These are phyloP conservation scores for Aspergillus melleus DNA, from an alignment of 2,329 filamentous ascomycete species.

Conservation along the genomic window DNA sequence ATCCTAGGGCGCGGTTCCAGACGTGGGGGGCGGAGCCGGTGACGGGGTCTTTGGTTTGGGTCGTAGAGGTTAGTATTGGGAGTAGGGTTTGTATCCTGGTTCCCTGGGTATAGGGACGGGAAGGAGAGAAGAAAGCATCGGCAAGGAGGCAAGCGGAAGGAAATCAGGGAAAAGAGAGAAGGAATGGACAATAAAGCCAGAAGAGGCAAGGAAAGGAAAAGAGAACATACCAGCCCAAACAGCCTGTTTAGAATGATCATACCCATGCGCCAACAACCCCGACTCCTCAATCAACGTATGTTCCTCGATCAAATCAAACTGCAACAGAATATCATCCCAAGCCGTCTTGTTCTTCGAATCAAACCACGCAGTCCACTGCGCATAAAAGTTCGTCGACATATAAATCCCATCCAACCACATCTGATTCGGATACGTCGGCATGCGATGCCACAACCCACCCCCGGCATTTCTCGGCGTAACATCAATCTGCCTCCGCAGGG, in stretches of 20 bases:
- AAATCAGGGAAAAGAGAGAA: neutral
- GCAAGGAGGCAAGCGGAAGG: neutral
- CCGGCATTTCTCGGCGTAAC: constrained; percentile 15
- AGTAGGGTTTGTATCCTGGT: too few relatives aligned
- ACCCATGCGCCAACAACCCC: constrained; percentile 13
- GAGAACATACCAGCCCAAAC: constrained; percentile 16
- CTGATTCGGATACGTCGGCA: constrained; percentile 17
- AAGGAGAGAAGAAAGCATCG: neutral
- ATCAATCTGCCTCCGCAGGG: constrained; percentile 14
- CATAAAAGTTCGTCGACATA: constrained; percentile 16
- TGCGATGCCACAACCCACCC: constrained; percentile 17
- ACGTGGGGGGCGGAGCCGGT: constrained; percentile 13
- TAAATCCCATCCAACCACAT: constrained; percentile 22
- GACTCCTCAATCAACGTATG: constrained; percentile 6
- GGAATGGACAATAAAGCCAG: neutral
- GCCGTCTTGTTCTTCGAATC: constrained; percentile 13
- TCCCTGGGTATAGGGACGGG: too few relatives aligned
- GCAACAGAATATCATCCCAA: constrained; percentile 17
- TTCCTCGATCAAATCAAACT: constrained; percentile 17
- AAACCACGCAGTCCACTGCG: constrained; percentile 16
- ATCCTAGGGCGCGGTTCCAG: constrained; percentile 17
- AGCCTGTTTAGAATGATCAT: constrained; percentile 12
- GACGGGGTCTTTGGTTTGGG: constrained; percentile 8
- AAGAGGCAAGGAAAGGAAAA: too few relatives aligned
- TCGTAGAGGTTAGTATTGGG: too few relatives aligned